Evolutionary conservation across 176 grass and related monocot species (phyloP).

Genomic region (Musa itinerans): DNA sequence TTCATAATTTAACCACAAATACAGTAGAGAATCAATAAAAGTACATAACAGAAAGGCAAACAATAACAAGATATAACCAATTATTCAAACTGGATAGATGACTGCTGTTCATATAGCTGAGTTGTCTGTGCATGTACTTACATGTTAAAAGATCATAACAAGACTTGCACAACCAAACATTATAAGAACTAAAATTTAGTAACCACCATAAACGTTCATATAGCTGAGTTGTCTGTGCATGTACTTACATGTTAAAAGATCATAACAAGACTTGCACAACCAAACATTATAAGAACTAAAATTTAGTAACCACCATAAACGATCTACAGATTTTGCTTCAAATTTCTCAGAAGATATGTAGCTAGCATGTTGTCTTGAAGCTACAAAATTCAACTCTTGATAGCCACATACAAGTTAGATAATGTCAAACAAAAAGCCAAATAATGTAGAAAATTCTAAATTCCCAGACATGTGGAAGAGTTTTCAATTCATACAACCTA

Average conservation of each 20-base stretch:
- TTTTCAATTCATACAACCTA: neutral
- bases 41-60: neutral
- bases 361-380: neutral
- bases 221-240: neutral
- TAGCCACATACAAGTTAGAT: neutral
- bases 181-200: neutral
- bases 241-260: neutral
- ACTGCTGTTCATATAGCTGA: neutral
- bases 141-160: neutral
- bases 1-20: conserved; percentile 3
- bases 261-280: neutral
- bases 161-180: neutral
- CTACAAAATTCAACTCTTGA: neutral
- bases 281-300: neutral
- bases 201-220: neutral
- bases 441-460: neutral
- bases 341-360: neutral
- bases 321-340: neutral
- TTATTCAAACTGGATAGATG: neutral
- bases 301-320: neutral
- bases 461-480: neutral
- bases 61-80: neutral
- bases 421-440: neutral
- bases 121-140: neutral
- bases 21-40: neutral